Base-by-base conservation (phyloP, 345 rosid genomes). In the Salix udensis region DNA sequence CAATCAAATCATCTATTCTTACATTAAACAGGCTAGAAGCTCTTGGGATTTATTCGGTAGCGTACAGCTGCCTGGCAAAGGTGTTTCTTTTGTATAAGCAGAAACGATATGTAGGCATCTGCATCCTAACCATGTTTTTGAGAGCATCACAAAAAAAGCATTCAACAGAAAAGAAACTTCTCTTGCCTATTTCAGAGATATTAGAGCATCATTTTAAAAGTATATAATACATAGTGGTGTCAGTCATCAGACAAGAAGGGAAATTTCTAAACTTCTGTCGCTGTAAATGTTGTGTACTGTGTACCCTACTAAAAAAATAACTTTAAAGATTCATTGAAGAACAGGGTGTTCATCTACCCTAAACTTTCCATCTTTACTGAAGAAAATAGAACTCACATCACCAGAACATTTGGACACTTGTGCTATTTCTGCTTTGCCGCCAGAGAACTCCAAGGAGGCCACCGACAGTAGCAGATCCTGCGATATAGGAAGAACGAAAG, bases 381-480 rank as follows among this genome's bases (percentile, higher is more conserved):
- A 39, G 1, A 37, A 31, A 28, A 34, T n/a, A 19, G 14, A 24
- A 87, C 97, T 91, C 66, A 93, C 97, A 85, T 95, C 97, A 16
- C 98, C 98, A 15, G 76, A 81, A 73, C 97, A 95, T 76, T 83
- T 93, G 4, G 86, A 81, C 21, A 93, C 94, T 82, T 93, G 90
- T 7, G 86, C 34, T 71, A 95, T 86, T 85, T 91, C 89, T 58
- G 92, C 98, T 79, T 83, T 84, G 70, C 98, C 97, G 21, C 75
- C 80, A 71, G 91, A 81, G 72, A 95, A 95, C 67, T 89, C 92
- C 88, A 93, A 69, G 21, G 90, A 78, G 67, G 87, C 91, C 12
- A 90, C 82, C 37, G 97, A 86, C 24, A 78, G 70, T 79, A 95
- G 85, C 82, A 95, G 80, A 82, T 95, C 98, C 97, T 95, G 81